Base-by-base conservation (phyloP, 306 rosid species). In the Adenanthera pavonina region DNA sequence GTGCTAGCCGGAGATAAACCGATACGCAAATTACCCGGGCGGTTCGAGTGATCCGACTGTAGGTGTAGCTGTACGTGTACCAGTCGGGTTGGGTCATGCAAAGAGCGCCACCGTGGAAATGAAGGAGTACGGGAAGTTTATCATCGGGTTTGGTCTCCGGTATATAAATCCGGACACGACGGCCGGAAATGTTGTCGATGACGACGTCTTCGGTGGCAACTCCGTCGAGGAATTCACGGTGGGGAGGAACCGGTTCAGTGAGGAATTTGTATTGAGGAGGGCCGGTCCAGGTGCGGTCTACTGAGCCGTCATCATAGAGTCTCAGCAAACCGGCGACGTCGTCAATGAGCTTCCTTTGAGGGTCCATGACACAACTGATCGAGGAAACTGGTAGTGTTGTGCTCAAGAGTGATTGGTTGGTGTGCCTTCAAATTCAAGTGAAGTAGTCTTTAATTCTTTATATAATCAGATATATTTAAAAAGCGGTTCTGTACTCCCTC, bases 31-130 rank as follows among this genome's bases (percentile, higher is more conserved):
- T 83, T 68, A 85, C 88, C 30, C 74, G 40, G 41, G 93, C 84
- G 0, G 82, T 48, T 1, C 76, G 85, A 1, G 82, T 84, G 0
- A 92, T 43, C 15, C 72, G 67, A 9, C 80, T 59, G 86, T 92
- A 92, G 1, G 88, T 30, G 2, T 81, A 3, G 56, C 88, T 82
- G 84, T 91, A 92, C 91, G 89, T 84, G 84, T 47, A 85, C 97
- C 89, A 92, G 7, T 89, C 87, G 2, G 94, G 67, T 81, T 89
- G 82, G 83, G 87, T 84, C 2, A 91, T 84, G 81, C 95, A 92
- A 46, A 92, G 91, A 13, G 95, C 95, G 5, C 97, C 97, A 9
- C 97, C 95, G 2, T 89, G 97, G 70, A 89, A 91, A 57, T 92
- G 97, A 65, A 92, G 85, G 3, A 92, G 53, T 48, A 92, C 46